These are phyloP conservation scores for Cyberlindnera subsufficiens DNA, from an alignment of 805 yeast genomes.

Conservation along the genomic window DNA sequence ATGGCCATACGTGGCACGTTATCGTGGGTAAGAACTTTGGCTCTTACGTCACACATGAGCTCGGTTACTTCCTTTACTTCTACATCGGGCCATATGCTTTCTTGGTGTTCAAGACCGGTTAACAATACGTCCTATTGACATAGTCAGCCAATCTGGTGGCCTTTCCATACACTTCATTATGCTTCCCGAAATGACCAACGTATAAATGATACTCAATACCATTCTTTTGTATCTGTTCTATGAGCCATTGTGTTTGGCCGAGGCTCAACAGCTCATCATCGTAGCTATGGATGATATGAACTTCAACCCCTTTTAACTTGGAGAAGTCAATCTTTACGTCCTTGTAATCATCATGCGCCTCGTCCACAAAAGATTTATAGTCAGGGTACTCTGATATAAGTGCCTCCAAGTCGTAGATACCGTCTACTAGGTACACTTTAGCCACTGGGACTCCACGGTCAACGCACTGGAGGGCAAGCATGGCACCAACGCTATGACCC, in stretches of 20 bases:
- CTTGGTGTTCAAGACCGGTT: slow-evolving; percentile 64
- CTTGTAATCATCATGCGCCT: slow-evolving; percentile 42
- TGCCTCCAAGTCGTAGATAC: slow-evolving; percentile 53
- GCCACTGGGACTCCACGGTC: slow-evolving; percentile 11
- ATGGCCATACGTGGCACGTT: slow-evolving; percentile 77
- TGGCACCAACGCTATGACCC: slow-evolving; percentile 85
- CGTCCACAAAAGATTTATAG: slow-evolving; percentile 49
- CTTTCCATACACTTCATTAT: slow-evolving; percentile 56
- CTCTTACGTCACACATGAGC: slow-evolving; percentile 73
- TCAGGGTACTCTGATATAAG: slow-evolving; percentile 56
- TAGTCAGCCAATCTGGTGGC: slow-evolving; percentile 30
- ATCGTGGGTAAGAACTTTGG: slow-evolving; percentile 79
- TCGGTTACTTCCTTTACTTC: slow-evolving; percentile 65
- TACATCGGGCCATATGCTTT: slow-evolving; percentile 67
- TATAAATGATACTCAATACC: slow-evolving; percentile 16
- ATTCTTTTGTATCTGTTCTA: slow-evolving; percentile 25
- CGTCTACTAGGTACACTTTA: slow-evolving; percentile 48
- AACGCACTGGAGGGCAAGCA: slow-evolving; percentile 24
- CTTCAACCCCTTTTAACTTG: slow-evolving; percentile 3
- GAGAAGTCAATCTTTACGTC: slow-evolving; percentile 8
- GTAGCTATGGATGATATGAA: slow-evolving; percentile 51
- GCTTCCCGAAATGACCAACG: slow-evolving; percentile 46
- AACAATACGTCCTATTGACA: slow-evolving; percentile 16
- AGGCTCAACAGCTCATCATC: slow-evolving; percentile 59
- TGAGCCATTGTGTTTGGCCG: slow-evolving; percentile 41